Evolutionary conservation across 2,329 filamentous ascomycete genomes (phyloP).

Genomic region (Basipetospora chlamydospora): DNA sequence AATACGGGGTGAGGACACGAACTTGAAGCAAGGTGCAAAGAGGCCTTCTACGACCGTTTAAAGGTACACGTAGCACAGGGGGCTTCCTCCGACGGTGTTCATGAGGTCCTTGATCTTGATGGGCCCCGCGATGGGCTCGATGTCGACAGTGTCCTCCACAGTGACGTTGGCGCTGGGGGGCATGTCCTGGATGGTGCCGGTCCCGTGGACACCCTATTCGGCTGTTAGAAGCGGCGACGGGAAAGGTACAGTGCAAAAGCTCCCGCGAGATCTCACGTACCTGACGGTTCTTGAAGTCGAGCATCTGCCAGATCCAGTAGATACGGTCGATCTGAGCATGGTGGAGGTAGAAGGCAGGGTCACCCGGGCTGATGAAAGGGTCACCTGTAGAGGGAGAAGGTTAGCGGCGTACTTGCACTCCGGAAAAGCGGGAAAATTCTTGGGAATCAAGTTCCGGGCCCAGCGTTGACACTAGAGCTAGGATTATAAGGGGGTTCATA

Average conservation of each 20-base stretch:
- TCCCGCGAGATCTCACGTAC: too few relatives aligned
- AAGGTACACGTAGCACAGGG: constrained; percentile 29
- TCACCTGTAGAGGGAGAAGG: too few relatives aligned
- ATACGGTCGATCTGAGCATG: constrained; percentile 15
- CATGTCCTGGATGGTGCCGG: constrained; percentile 11
- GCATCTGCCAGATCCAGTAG: constrained; percentile 21
- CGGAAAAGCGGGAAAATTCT: constrained; percentile 5
- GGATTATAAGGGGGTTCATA: too few relatives aligned
- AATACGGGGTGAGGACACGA: too few relatives aligned
- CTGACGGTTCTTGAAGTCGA: constrained; percentile 22
- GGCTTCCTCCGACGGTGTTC: constrained; percentile 23
- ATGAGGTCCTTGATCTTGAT: constrained; percentile 21
- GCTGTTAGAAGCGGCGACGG: constrained; percentile 18
- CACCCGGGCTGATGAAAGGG: constrained; percentile 12
- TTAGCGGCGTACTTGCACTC: constrained; percentile 21
- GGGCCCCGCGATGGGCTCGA: constrained; percentile 17
- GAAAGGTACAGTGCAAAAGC: neutral
- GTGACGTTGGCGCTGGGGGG: constrained; percentile 2
- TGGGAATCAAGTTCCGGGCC: too few relatives aligned
- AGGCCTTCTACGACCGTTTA: too few relatives aligned
- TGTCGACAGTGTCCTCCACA: constrained; percentile 4
- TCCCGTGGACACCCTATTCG: constrained; percentile 15
- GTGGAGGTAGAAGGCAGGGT: constrained; percentile 16
- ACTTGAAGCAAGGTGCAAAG: too few relatives aligned
- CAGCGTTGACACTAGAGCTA: too few relatives aligned